phyloP scores from a whole-genome alignment of 306 rosid genomes.

The Begonia loranthoides region DNA sequence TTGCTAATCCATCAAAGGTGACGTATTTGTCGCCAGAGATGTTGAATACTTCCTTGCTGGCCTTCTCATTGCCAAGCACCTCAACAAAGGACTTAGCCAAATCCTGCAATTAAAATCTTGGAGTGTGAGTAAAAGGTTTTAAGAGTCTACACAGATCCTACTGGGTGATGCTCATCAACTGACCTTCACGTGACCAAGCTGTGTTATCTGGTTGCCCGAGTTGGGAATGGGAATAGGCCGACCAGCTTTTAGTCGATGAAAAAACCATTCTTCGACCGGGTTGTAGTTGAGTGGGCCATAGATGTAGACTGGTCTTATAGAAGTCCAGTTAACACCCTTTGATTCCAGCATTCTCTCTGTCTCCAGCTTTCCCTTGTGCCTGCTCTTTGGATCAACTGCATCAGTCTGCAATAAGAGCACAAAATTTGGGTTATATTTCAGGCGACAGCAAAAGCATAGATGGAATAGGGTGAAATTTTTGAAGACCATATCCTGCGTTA shows the following conservation, averaged over 20 bases:
- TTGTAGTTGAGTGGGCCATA: constrained; percentile 95
- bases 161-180: neutral
- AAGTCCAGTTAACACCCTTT: constrained; percentile 82
- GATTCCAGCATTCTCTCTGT: constrained; percentile 70
- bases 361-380: constrained; percentile 99
- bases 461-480: too few relatives aligned
- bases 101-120: constrained; percentile 64
- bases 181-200: constrained; percentile 95
- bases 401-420: constrained; percentile 33
- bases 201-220: constrained; percentile 79
- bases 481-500: too few relatives aligned
- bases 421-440: too few relatives aligned
- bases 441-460: too few relatives aligned
- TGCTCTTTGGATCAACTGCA: constrained; percentile 98
- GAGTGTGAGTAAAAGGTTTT: too few relatives aligned
- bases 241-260: constrained; percentile 93
- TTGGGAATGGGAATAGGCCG: constrained; percentile 92
- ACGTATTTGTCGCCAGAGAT: constrained; percentile 86
- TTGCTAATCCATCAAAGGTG: constrained; percentile 87
- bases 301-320: constrained; percentile 89
- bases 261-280: constrained; percentile 99
- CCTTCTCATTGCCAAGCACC: constrained; percentile 84
- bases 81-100: constrained; percentile 63
- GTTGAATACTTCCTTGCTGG: constrained; percentile 86
- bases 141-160: too few relatives aligned